Evolutionary conservation across 2,329 filamentous ascomycete genomes (phyloP).

Genomic region (Hawksworthiomyces lignivorus): DNA sequence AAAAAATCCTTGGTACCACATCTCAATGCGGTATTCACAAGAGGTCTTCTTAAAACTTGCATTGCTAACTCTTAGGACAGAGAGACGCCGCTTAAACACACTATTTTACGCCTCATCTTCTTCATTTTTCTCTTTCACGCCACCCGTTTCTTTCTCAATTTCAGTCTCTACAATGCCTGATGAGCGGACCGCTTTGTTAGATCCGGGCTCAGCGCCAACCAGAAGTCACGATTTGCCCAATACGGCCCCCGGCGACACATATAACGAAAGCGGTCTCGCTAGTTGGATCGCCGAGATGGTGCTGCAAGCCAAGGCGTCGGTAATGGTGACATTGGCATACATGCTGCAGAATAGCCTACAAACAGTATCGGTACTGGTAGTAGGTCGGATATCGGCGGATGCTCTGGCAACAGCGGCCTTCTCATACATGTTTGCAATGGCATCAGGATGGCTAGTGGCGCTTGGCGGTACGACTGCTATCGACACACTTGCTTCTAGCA

Average conservation of each 20-base stretch:
- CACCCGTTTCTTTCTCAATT: not conserved
- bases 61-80: too few relatives aligned
- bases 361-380: conserved; percentile 73
- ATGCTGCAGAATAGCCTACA: conserved; percentile 80
- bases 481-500: conserved; percentile 75
- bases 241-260: too few relatives aligned
- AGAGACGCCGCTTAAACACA: too few relatives aligned
- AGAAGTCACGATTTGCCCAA: too few relatives aligned
- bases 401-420: conserved; percentile 77
- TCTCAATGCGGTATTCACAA: too few relatives aligned
- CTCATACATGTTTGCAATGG: conserved; percentile 91
- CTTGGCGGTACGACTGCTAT: conserved; percentile 80
- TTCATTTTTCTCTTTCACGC: too few relatives aligned
- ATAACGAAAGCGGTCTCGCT: too few relatives aligned
- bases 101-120: too few relatives aligned
- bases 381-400: conserved; percentile 71
- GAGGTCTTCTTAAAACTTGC: too few relatives aligned
- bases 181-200: conserved; percentile 12
- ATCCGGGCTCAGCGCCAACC: too few relatives aligned
- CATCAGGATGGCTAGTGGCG: conserved; percentile 78
- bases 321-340: conserved; percentile 78
- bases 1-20: too few relatives aligned
- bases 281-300: conserved; percentile 54
- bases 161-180: not conserved
- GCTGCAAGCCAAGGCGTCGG: conserved; percentile 58